Evolutionary conservation across 306 rosid genomes (phyloP).

Genomic region (Ziziphus jujuba): DNA sequence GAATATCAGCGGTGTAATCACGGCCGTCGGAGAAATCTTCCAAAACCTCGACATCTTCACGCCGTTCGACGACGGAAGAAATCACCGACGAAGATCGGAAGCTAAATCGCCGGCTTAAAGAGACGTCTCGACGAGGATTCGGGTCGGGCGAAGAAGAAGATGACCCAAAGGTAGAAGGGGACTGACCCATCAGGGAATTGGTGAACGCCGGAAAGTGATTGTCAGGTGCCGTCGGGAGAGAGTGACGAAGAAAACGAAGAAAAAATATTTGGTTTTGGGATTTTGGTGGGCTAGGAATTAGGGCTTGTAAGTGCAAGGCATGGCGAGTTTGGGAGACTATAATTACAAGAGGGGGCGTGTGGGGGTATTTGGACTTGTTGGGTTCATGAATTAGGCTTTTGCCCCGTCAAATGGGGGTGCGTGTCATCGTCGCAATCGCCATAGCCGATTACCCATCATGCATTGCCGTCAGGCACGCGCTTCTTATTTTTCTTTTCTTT

Average conservation of each 20-base stretch:
- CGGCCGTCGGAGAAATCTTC: not conserved
- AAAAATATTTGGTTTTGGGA: not conserved
- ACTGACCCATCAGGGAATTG: slow-evolving; percentile 57
- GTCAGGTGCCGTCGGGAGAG: slow-evolving; percentile 11
- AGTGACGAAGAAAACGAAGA: not conserved
- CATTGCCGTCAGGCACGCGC: slow-evolving; percentile 18
- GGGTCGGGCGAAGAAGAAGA: slow-evolving; percentile 17
- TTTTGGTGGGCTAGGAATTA: not conserved
- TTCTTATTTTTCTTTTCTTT: not conserved
- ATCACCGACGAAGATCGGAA: slow-evolving; percentile 14
- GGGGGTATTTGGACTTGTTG: no score
- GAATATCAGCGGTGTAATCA: slow-evolving; percentile 55
- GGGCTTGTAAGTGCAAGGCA: no score
- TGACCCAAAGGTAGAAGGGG: slow-evolving; percentile 43
- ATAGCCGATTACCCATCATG: slow-evolving; percentile 19
- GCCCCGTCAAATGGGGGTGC: slow-evolving; percentile 50
- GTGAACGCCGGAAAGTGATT: not conserved
- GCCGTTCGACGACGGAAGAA: not conserved
- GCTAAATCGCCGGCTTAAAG: slow-evolving; percentile 25
- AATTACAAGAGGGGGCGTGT: no score
- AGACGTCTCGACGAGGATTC: slow-evolving; percentile 4
- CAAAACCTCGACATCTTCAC: slow-evolving; percentile 9
- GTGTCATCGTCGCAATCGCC: slow-evolving; percentile 30
- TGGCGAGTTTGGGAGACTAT: no score
- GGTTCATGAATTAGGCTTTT: not conserved